Base-by-base conservation (phyloP, 2,329 filamentous ascomycete species). In the Rutstroemia sydowiana region DNA sequence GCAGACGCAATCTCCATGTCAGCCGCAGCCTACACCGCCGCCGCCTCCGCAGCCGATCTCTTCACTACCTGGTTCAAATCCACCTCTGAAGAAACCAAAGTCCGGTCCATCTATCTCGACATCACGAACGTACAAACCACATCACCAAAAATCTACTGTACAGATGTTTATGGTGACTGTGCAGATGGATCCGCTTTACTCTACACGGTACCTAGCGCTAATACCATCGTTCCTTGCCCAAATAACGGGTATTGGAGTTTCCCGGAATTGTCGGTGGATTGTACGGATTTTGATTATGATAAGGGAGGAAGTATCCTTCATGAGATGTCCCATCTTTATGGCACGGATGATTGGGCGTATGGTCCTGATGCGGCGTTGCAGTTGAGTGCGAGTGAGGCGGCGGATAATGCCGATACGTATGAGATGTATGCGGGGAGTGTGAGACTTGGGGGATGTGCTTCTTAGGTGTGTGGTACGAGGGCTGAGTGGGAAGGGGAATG, bases 351-450 rank as follows among this genome's bases (percentile, higher is more conserved):
- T 56, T 61, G 23, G 3, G 59, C 59, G 9, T 62, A 62, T 57
- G 59, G 59, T 8, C 40, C 51, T 26, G 43, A 55, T 39, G 59
- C 57, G 20, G 59, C 59, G 1, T 55, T 50, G 42, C 31, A 42
- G 13, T 50, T 62, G 44, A 26, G 48, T 2, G 59, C 59, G 41
- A 48, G 56, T 2, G 32, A 59, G n/a, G 58, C 58, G 4, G 52
- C 58, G 14, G 49, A 36, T 2, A 62, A 62, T 50, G 59, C 59
- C 5, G 59, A 62, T 51, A 62, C 59, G 2, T 62, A 61, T 52
- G 57, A 61, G 57, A 60, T 60, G 58, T 61, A 60, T 50, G 57
- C 58, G 30, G 55, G 50, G 32, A 58, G 55, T 51, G 59, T 61
- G 5, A 57, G 57, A 49, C 51, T 61, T 21, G 57, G 57, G 46